phyloP scores from a whole-genome alignment of 306 rosid species.

The Castanopsis chinensis region DNA sequence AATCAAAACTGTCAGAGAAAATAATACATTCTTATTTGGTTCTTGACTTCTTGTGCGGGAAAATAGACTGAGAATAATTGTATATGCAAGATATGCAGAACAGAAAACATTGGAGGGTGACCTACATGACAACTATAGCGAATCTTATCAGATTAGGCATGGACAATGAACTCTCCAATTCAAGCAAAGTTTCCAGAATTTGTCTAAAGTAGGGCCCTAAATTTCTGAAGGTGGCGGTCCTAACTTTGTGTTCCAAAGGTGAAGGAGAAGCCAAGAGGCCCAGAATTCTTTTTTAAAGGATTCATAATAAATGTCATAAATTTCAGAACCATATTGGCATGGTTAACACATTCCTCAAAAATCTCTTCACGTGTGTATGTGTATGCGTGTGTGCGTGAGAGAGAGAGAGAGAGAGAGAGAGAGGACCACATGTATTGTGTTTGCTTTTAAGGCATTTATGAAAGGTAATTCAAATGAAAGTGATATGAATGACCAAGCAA shows the following conservation, averaged over 20 bases:
- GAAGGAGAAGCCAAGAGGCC: background rate
- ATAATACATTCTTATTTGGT: background rate
- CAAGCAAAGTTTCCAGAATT: background rate
- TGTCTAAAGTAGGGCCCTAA: background rate
- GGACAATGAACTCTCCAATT: background rate
- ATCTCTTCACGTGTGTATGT: background rate
- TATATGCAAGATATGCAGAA: background rate
- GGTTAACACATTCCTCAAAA: background rate
- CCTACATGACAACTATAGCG: background rate
- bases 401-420: slow-evolving; percentile 20
- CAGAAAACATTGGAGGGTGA: background rate
- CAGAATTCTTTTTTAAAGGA: background rate
- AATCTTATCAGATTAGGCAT: background rate
- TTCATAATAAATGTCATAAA: too few relatives aligned
- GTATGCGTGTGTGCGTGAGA: background rate
- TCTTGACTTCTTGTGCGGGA: background rate
- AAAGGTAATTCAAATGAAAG: slow-evolving; percentile 17
- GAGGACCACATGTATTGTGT: slow-evolving; percentile 35
- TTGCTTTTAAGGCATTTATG: background rate
- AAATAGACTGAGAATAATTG: background rate
- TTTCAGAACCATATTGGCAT: background rate
- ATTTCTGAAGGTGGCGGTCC: background rate
- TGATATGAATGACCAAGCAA: slow-evolving; percentile 25
- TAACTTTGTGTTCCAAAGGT: background rate
- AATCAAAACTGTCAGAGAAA: background rate